phyloP scores from a whole-genome alignment of 129 eudicot genomes.

The Flaveria linearis region DNA sequence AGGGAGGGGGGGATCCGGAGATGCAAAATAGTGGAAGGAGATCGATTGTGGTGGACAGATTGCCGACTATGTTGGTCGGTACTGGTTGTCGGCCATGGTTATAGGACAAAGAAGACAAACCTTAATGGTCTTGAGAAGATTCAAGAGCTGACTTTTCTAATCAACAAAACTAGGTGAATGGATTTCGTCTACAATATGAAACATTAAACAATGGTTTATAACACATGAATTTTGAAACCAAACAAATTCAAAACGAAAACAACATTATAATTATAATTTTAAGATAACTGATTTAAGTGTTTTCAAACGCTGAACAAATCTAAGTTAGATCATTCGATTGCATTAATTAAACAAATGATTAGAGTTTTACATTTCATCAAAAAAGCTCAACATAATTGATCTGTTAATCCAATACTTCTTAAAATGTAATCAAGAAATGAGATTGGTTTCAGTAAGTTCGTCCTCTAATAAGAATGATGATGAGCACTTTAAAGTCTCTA shows the following conservation, averaged over 20 bases:
- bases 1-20: too few species aligned
- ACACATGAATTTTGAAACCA: conserved; percentile 44
- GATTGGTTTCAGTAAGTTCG: conserved; percentile 73
- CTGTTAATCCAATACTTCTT: conserved; percentile 76
- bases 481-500: too few species aligned
- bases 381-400: conserved; percentile 55
- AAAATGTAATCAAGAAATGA: conserved; percentile 84
- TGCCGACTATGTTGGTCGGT: too few species aligned
- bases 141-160: conserved; percentile 66
- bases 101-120: conserved; percentile 44
- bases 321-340: conserved; percentile 30
- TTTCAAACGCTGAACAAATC: conserved; percentile 8
- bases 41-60: too few species aligned
- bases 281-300: background rate
- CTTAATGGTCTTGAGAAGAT: conserved; percentile 64
- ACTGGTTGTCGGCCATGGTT: too few species aligned
- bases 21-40: too few species aligned
- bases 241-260: conserved; percentile 25
- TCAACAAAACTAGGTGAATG: conserved; percentile 52
- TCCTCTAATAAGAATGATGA: too few species aligned
- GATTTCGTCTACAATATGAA: conserved; percentile 54
- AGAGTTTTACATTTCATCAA: conserved; percentile 65
- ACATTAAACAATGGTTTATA: conserved; percentile 72
- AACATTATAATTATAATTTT: conserved; percentile 9
- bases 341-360: conserved; percentile 59